Percentiles rank a stretch among this genome's conserved stretches.
phyloP scores from a whole-genome alignment of 2,329 filamentous ascomycete genomes.

The Bipolaris bicolor region DNA sequence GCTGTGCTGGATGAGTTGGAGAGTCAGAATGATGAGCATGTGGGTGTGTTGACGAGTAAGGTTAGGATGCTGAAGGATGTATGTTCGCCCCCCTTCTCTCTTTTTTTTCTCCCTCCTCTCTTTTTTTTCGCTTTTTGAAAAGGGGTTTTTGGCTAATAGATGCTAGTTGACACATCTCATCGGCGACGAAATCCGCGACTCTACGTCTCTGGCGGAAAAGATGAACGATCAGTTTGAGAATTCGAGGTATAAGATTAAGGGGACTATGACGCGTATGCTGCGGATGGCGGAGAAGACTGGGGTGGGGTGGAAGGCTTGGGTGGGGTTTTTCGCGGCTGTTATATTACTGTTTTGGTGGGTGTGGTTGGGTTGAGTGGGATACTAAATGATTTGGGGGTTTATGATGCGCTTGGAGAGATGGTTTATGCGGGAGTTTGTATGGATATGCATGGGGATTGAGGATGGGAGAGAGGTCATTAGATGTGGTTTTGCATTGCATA shows the following conservation, averaged over 20 bases:
- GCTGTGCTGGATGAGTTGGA: constrained; percentile 92
- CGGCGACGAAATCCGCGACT: constrained; percentile 92
- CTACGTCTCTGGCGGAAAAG: constrained; percentile 84
- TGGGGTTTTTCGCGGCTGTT: constrained; percentile 85
- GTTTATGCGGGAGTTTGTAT: background rate
- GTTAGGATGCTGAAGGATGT: constrained; percentile 90
- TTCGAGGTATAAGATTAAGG: constrained; percentile 77
- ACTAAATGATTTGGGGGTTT: background rate
- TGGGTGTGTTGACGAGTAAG: constrained; percentile 89
- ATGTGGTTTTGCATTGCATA: constrained; percentile 3
- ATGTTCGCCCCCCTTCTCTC: constrained; percentile 47
- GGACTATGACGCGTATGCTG: constrained; percentile 97
- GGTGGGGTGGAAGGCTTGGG: constrained; percentile 95
- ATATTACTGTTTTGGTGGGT: constrained; percentile 87
- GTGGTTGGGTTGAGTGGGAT: constrained; percentile 63
- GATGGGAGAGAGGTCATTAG: background rate
- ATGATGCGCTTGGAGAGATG: background rate
- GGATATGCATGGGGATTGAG: background rate
- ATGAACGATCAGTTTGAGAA: constrained; percentile 96
- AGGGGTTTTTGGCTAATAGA: background rate
- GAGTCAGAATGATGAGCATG: constrained; percentile 90
- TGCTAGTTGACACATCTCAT: constrained; percentile 81
- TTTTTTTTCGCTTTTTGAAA: background rate
- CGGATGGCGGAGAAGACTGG: constrained; percentile 93
- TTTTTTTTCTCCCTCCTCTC: background rate